These are phyloP conservation scores for Yamagishiella unicocca DNA, from an alignment of 139 green algal genomes.

Conservation along the genomic window DNA sequence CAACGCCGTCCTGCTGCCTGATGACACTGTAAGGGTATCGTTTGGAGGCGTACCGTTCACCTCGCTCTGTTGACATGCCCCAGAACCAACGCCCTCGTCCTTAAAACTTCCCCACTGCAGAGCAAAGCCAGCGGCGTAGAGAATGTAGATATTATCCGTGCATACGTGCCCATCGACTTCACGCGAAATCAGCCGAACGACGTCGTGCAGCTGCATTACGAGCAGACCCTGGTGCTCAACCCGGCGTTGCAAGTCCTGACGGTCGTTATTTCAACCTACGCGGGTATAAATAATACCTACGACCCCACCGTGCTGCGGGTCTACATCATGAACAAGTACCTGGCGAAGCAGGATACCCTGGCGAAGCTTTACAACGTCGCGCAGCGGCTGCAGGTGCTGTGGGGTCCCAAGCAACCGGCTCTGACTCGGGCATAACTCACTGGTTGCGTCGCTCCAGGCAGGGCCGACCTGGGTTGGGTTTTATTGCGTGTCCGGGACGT, in stretches of 20 bases:
- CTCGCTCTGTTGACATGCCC: too few relatives aligned
- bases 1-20: too few relatives aligned
- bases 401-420: too few relatives aligned
- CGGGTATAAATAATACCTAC: neutral
- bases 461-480: too few relatives aligned
- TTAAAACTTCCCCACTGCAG: too few relatives aligned
- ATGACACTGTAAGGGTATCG: too few relatives aligned
- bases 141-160: constrained; percentile 11
- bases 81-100: too few relatives aligned
- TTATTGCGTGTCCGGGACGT: too few relatives aligned
- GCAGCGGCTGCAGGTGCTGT: constrained; percentile 34
- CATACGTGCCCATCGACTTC: constrained; percentile 14
- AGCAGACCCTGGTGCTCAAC: neutral
- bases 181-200: neutral
- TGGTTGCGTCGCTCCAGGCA: too few relatives aligned
- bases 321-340: neutral
- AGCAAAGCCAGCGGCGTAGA: neutral
- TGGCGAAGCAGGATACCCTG: neutral
- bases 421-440: too few relatives aligned
- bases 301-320: constrained; percentile 12
- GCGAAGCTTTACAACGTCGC: neutral
- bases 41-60: too few relatives aligned
- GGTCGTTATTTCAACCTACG: neutral
- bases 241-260: neutral
- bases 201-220: neutral